phyloP scores from a whole-genome alignment of 768 basidiomycete species.

The Daedalea quercina region DNA sequence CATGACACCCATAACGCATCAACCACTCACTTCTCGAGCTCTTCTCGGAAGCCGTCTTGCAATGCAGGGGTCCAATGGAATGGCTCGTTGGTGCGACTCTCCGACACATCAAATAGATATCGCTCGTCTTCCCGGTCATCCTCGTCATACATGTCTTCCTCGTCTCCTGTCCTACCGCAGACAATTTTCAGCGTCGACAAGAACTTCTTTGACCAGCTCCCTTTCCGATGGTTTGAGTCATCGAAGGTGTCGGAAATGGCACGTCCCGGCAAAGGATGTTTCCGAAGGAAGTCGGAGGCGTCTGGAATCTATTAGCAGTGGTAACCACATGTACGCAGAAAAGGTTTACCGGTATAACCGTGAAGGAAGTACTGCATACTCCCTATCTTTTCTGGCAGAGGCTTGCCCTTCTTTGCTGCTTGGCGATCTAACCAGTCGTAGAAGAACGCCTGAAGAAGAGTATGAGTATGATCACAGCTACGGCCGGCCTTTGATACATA shows the following conservation, averaged over 20 bases:
- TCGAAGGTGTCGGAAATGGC: conserved; percentile 82
- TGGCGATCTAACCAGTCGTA: conserved; percentile 88
- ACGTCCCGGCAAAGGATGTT: conserved; percentile 84
- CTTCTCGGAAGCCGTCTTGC: conserved; percentile 79
- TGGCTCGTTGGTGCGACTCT: conserved; percentile 47
- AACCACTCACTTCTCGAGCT: conserved; percentile 71
- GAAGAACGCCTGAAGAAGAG: conserved; percentile 66
- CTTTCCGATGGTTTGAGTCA: conserved; percentile 73
- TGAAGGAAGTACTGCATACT: conserved; percentile 87
- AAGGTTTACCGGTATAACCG: conserved; percentile 59
- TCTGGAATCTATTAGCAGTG: conserved; percentile 35
- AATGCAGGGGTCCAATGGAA: conserved; percentile 81
- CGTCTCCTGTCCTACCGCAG: conserved; percentile 80
- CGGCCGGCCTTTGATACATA: conserved; percentile 9
- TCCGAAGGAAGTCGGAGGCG: conserved; percentile 81
- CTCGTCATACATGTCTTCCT: conserved; percentile 61
- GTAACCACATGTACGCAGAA: neutral
- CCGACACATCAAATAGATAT: conserved; percentile 58
- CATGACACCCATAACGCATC: neutral
- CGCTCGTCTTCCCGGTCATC: conserved; percentile 72
- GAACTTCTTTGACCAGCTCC: conserved; percentile 60
- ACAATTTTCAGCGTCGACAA: conserved; percentile 65
- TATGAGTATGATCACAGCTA: conserved; percentile 2
- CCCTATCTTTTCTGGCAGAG: conserved; percentile 82
- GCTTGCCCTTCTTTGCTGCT: conserved; percentile 77